Evolutionary conservation across 495 filamentous ascomycete genomes (phyloP).

Genomic region (Chaetomium cochliodes): DNA sequence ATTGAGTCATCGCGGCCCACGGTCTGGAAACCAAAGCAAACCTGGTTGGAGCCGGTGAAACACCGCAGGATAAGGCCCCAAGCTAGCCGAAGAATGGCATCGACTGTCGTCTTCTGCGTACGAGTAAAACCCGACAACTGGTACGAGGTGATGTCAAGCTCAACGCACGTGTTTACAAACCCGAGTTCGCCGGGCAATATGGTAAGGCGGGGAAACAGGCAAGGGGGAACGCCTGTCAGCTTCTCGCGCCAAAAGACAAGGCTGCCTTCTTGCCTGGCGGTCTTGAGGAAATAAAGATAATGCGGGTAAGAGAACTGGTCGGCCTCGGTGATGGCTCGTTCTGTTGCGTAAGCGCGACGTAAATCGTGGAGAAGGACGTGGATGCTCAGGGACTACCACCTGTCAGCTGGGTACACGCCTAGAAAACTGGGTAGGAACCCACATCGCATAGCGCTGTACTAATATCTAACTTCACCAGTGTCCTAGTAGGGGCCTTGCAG

Average conservation of each 20-base stretch:
- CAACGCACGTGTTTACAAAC: slow-evolving; percentile 39
- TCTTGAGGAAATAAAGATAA: slow-evolving; percentile 41
- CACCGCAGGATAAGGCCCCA: slow-evolving; percentile 48
- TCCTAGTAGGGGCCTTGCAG: slow-evolving; percentile 44
- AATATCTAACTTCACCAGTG: slow-evolving; percentile 47
- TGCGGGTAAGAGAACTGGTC: slow-evolving; percentile 40
- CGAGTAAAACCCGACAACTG: slow-evolving; percentile 40
- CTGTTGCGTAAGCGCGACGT: slow-evolving; percentile 41
- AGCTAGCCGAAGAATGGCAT: slow-evolving; percentile 46
- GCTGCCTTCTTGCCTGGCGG: slow-evolving; percentile 33
- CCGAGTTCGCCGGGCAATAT: slow-evolving; percentile 21
- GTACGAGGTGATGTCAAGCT: slow-evolving; percentile 40
- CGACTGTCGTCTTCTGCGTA: slow-evolving; percentile 35
- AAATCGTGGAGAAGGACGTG: slow-evolving; percentile 45
- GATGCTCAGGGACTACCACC: slow-evolving; percentile 40
- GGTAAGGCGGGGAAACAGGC: slow-evolving; percentile 42
- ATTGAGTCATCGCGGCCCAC: slow-evolving; percentile 44
- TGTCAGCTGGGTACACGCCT: not conserved
- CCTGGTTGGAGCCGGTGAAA: slow-evolving; percentile 41
- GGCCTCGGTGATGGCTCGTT: slow-evolving; percentile 31
- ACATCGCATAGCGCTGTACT: slow-evolving; percentile 48
- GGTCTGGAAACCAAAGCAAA: slow-evolving; percentile 48
- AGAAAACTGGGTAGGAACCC: not conserved
- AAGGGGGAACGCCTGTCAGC: slow-evolving; percentile 37
- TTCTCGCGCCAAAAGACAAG: slow-evolving; percentile 46